Conservation (phyloP, 2,329 filamentous ascomycete species). For the Fusarium mangiferae region DNA sequence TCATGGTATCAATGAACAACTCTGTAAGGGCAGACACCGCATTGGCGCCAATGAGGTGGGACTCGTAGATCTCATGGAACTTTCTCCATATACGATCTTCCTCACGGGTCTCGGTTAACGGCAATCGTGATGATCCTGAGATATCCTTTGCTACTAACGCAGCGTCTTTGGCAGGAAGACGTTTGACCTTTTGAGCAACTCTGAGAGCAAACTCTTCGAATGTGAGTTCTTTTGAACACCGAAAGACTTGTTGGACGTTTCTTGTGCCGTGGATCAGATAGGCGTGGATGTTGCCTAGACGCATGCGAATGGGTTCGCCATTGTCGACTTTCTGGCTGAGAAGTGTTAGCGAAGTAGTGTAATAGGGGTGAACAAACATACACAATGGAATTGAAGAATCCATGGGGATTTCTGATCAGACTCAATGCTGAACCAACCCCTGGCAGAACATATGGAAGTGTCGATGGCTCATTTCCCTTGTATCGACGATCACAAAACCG, state of each 20-base stretch:
- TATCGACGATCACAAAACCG: conserved; percentile 21
- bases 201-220: conserved; percentile 39
- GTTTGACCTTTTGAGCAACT: conserved; percentile 40
- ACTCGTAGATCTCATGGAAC: conserved; percentile 38
- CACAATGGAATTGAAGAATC: conserved; percentile 32
- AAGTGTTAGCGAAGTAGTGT: not conserved
- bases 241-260: conserved; percentile 36
- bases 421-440: conserved; percentile 29
- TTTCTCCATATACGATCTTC: conserved; percentile 39
- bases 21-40: conserved; percentile 31
- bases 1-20: conserved; percentile 28
- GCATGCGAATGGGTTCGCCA: conserved; percentile 33
- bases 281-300: conserved; percentile 32
- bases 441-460: conserved; percentile 29
- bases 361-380: not conserved
- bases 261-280: conserved; percentile 35
- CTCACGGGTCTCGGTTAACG: conserved; percentile 24
- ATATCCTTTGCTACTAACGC: conserved; percentile 30
- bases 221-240: conserved; percentile 35
- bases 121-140: conserved; percentile 30
- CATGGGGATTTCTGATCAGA: conserved; percentile 34
- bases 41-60: conserved; percentile 25
- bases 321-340: conserved; percentile 16
- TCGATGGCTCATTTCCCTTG: conserved; percentile 29
- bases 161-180: conserved; percentile 27